phyloP scores from a whole-genome alignment of 202 grass and related monocot species.

The Musa balbisiana region DNA sequence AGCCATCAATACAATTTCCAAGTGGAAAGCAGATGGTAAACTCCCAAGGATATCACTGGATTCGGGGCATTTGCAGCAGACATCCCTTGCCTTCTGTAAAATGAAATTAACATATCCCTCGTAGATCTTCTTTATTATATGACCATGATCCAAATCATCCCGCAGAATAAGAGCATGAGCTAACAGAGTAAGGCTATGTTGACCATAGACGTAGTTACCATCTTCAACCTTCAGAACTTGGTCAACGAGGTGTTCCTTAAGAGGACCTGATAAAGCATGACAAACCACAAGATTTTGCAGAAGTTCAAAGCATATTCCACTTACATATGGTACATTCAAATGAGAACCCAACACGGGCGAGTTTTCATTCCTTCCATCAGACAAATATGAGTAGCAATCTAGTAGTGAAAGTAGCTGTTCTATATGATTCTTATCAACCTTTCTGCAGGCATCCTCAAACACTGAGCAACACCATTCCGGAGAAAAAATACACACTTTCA shows the following conservation, averaged over 20 bases:
- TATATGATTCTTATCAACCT: slow-evolving; percentile 52
- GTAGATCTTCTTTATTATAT: slow-evolving; percentile 59
- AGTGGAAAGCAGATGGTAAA: slow-evolving; percentile 77
- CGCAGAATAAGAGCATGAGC: slow-evolving; percentile 47
- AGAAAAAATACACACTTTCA: slow-evolving; percentile 60
- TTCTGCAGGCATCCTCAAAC: slow-evolving; percentile 62
- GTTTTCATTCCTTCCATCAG: slow-evolving; percentile 45
- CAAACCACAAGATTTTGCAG: slow-evolving; percentile 56
- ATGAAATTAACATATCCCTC: slow-evolving; percentile 51
- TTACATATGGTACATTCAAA: slow-evolving; percentile 38
- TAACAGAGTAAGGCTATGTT: slow-evolving; percentile 69
- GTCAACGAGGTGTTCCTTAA: slow-evolving; percentile 69
- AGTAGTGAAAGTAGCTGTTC: slow-evolving; percentile 76
- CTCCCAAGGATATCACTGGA: slow-evolving; percentile 44
- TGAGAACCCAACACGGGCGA: slow-evolving; percentile 19
- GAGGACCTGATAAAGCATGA: slow-evolving; percentile 43
- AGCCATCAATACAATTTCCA: slow-evolving; percentile 79
- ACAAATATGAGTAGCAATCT: slow-evolving; percentile 36
- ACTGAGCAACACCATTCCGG: slow-evolving; percentile 52
- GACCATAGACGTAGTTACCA: slow-evolving; percentile 66
- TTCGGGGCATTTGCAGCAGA: slow-evolving; percentile 28
- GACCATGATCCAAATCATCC: slow-evolving; percentile 39
- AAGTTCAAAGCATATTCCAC: slow-evolving; percentile 69
- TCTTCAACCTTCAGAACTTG: slow-evolving; percentile 71
- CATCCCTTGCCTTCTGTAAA: slow-evolving; percentile 50